Percentiles rank a stretch among this genome's conserved stretches.
Evolutionary conservation across 768 basidiomycete genomes (phyloP).

Genomic region (Lentinula boryana): DNA sequence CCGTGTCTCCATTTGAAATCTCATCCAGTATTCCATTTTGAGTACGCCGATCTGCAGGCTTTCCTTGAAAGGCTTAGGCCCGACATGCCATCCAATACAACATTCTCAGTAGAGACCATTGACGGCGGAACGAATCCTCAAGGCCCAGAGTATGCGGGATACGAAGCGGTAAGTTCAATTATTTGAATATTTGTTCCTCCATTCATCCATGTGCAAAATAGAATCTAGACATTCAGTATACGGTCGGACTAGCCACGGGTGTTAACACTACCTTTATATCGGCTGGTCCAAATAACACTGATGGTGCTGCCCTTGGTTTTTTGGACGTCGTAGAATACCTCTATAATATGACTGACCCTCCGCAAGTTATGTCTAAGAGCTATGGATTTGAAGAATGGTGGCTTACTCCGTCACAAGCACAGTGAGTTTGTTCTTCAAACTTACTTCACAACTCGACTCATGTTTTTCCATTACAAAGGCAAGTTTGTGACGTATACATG

Average conservation of each 20-base stretch:
- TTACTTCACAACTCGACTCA: not conserved
- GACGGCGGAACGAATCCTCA: conserved; percentile 22
- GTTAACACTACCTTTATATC: conserved; percentile 20
- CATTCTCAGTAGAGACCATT: conserved; percentile 15
- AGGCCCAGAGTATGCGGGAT: conserved; percentile 12
- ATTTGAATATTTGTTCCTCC: not conserved
- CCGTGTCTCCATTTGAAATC: not conserved
- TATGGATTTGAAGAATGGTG: conserved; percentile 4
- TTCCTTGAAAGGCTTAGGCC: conserved; percentile 17
- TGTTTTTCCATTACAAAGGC: not conserved
- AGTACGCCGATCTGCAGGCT: conserved; percentile 10
- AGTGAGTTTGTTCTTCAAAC: not conserved
- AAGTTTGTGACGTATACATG: conserved; percentile 10
- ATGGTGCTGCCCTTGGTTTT: conserved; percentile 13
- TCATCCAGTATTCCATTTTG: not conserved
- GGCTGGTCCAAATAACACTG: conserved; percentile 14
- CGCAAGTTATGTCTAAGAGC: conserved; percentile 6
- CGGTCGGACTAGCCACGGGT: conserved; percentile 18
- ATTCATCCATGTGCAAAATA: not conserved
- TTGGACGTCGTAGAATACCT: conserved; percentile 10
- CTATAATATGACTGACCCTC: not conserved
- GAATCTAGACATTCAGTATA: conserved; percentile 20
- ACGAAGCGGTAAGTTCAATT: conserved; percentile 17
- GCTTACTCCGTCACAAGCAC: conserved; percentile 1
- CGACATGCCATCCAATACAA: conserved; percentile 17